A percentile compares a stretch with the other conserved stretches of the same genome.
phyloP scores from a whole-genome alignment of 495 filamentous ascomycete genomes.

The Polyplosphaeria fusca region DNA sequence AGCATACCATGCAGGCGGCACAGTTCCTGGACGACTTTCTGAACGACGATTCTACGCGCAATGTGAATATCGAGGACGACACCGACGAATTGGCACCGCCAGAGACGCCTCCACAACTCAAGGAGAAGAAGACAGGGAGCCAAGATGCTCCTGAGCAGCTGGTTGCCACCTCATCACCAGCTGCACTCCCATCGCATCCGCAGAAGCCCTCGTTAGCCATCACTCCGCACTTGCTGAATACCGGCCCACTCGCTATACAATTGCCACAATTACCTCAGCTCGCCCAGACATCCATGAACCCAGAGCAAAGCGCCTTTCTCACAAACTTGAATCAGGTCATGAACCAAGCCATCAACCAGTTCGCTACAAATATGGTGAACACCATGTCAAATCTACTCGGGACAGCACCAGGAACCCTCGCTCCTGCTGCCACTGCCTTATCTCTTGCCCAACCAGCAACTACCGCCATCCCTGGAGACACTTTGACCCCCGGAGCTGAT shows the following conservation, averaged over 20 bases:
- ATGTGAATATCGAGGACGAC: constrained; percentile 13
- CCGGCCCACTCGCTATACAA: neutral
- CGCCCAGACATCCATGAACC: constrained; percentile 1
- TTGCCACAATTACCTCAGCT: constrained; percentile 1
- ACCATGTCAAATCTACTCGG: neutral
- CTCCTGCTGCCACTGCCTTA: neutral
- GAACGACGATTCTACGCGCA: neutral
- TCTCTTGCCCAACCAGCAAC: neutral
- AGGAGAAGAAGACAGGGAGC: neutral
- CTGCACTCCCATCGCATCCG: neutral
- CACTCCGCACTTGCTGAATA: neutral
- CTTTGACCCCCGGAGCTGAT: neutral
- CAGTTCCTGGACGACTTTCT: constrained; percentile 33
- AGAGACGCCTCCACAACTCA: neutral
- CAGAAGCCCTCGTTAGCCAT: neutral
- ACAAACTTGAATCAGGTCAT: neutral
- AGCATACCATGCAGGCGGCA: constrained; percentile 11
- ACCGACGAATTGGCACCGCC: constrained; percentile 22
- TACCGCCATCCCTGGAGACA: neutral
- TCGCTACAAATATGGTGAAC: neutral
- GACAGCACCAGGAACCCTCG: neutral
- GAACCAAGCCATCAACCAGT: neutral
- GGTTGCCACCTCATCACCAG: neutral
- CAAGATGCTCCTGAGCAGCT: neutral
- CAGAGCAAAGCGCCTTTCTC: constrained; percentile 4